Base-by-base conservation (phyloP, 2,329 filamentous ascomycete species). In the Phaeosphaeria sp. region DNA sequence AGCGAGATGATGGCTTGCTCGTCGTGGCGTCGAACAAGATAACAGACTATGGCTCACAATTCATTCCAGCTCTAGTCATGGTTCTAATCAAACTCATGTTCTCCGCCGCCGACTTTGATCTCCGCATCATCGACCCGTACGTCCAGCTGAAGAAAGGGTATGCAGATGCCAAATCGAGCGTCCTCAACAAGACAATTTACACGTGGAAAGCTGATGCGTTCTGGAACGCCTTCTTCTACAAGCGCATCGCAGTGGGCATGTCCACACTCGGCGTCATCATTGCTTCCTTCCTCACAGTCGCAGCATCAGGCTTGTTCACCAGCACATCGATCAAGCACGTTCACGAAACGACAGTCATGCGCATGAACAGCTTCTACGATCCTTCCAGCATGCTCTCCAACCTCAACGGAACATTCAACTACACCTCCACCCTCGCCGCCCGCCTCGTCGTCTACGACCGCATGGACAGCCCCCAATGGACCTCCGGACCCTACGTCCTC, bases 371-470 rank as follows among this genome's bases (percentile, higher is more conserved):
- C 22, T 47, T 47, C 45, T 47, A 27, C 8, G 45, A 47, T 8
- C 45, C 45, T 4, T 15, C 45, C 11, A 30, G 4, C 15, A 47
- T 47, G 45, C 13, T n/a, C n/a, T 47, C 45, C 11, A 27, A 27
- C n/a, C 13, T 47, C 45, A 47, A 47, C 45, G 24, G 22, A 7
- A 47, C 45, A 18, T 47, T 47, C 45, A 47, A 47, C 24, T 47
- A 47, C 24, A 47, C 45, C 45, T 27, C 45, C 6, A 18, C 11
- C 24, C 13, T 47, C 17, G 24, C 21, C 24, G 45, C 45, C n/a
- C 45, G 45, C 17, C 24, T 47, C 21, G 45, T 47, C 22, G 45
- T 47, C 45, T 47, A 47, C 22, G 45, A 47, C 45, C 45, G 24
- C 22, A 30, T 47, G 22, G 15, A 7, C 24, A 47, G 22, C n/a